Evolutionary conservation across 176 grass and related monocot genomes (phyloP), one percentile per base, ranked within the genome.

Genomic region (Tuctoria greenei): DNA sequence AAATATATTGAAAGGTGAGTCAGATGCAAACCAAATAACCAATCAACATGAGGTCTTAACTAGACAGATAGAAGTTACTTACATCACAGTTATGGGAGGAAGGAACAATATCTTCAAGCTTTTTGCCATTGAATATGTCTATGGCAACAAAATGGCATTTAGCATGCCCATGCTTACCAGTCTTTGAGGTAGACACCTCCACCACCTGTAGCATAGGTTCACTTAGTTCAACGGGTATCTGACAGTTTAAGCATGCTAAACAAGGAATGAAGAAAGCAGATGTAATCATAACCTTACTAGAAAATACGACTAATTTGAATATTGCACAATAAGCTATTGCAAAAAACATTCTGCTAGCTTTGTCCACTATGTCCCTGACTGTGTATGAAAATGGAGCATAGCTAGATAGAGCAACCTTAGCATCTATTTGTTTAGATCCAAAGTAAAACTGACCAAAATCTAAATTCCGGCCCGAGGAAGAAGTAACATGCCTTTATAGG

Each of bases 11-110:
- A 38, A 75, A 81, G 5, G 5, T 85, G 35, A 70, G 16, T 40
- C 1, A 70, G 28, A 1, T 65, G 69, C 15, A 8, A 72, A 78
- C 1, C 3, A 31, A 31, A 31, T 31, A 31, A 31, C 40, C 4
- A 49, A 67, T 65, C 20, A 67, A 64, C n/a, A 60, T 40, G 39
- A 66, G 72, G 80, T 45, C 24, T 65, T 31, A 59, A 37, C n/a
- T 68, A 61, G 82, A 84, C 61, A 80, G 15, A 36, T 10, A 71
- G 39, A 75, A 75, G 74, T 23, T 6, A 50, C 93, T 84, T 80
- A 97, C 90, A 58, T 97, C 93, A 91, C 93, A 97, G 46, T 97
- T 97, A 34, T 97, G 93, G 63, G 93, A 97, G 26, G 93, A 97
- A 17, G 93, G 93, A 60, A 97, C 93, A 72, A 97, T 97, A 93